A percentile compares a stretch with the other conserved stretches of the same genome.
These are phyloP conservation scores for Leptographium wingfieldii DNA, from an alignment of 2,329 filamentous ascomycete genomes.

Conservation along the genomic window DNA sequence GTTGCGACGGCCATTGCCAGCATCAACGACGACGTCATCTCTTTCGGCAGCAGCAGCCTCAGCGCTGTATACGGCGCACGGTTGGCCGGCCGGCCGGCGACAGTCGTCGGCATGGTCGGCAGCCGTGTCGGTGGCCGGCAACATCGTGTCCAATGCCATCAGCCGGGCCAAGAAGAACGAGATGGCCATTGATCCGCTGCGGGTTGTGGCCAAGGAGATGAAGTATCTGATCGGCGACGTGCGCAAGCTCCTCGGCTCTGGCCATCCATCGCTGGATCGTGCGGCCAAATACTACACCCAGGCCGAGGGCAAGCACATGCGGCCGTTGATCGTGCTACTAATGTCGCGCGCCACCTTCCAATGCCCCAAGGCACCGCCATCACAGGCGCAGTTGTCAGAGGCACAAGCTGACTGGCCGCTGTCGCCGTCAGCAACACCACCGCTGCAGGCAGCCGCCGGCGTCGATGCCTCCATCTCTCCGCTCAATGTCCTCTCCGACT, in stretches of 20 bases:
- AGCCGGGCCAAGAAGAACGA: constrained; percentile 48
- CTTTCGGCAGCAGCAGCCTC: not conserved
- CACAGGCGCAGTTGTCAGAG: constrained; percentile 12
- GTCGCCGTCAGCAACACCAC: constrained; percentile 14
- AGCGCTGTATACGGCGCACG: not conserved
- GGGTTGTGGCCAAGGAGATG: constrained; percentile 90
- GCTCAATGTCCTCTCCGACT: constrained; percentile 54
- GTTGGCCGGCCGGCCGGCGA: not conserved
- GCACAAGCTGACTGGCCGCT: not conserved
- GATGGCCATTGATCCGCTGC: constrained; percentile 74
- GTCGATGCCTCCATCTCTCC: constrained; percentile 46
- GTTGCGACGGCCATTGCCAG: not conserved
- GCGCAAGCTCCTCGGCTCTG: constrained; percentile 80
- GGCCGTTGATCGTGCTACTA: constrained; percentile 84
- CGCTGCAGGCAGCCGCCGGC: constrained; percentile 29
- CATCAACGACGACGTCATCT: not conserved
- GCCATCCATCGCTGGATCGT: constrained; percentile 85
- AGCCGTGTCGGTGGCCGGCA: constrained; percentile 57
- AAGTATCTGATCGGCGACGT: constrained; percentile 93
- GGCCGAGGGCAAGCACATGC: constrained; percentile 91
- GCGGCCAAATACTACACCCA: constrained; percentile 98
- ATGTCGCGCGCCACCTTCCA: constrained; percentile 92
- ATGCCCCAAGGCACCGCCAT: constrained; percentile 41
- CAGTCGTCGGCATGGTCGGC: constrained; percentile 58
- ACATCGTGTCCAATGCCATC: constrained; percentile 57